A percentile compares a stretch with the other conserved stretches of the same genome.
Conservation (phyloP, 2,329 filamentous ascomycete species). For the Zarea fungicola region DNA sequence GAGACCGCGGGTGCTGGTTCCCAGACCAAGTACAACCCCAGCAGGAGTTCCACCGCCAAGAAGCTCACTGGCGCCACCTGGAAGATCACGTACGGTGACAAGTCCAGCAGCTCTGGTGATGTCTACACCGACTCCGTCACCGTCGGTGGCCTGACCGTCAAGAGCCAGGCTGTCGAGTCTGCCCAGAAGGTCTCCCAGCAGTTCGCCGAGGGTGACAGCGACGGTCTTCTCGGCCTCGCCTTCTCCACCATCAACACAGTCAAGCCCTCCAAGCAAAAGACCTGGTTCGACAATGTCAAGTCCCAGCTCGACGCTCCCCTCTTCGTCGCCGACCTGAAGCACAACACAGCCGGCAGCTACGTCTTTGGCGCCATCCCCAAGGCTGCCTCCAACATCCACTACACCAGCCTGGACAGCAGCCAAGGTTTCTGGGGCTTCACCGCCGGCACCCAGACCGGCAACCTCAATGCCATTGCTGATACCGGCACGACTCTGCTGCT, state of each 20-base stretch:
- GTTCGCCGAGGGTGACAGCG: conserved; percentile 41
- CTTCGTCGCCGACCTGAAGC: conserved; percentile 65
- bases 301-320: conserved; percentile 31
- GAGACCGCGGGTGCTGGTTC: conserved; percentile 25
- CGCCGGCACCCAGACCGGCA: conserved; percentile 18
- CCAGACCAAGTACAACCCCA: conserved; percentile 35
- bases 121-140: conserved; percentile 41
- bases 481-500: conserved; percentile 61
- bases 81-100: conserved; percentile 42
- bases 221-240: conserved; percentile 24
- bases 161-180: conserved; percentile 38
- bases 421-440: conserved; percentile 57
- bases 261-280: conserved; percentile 37
- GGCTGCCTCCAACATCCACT: conserved; percentile 55
- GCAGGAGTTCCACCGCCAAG: conserved; percentile 33
- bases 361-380: conserved; percentile 54
- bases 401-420: conserved; percentile 55
- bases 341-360: conserved; percentile 54
- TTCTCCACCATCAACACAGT: conserved; percentile 41
- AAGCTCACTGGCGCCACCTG: conserved; percentile 33
- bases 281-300: conserved; percentile 35
- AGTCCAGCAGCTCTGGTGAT: conserved; percentile 35
- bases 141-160: conserved; percentile 37
- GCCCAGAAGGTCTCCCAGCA: conserved; percentile 35
- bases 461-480: conserved; percentile 47